phyloP scores from a whole-genome alignment of 257 asterid genomes.

The Echium plantagineum region DNA sequence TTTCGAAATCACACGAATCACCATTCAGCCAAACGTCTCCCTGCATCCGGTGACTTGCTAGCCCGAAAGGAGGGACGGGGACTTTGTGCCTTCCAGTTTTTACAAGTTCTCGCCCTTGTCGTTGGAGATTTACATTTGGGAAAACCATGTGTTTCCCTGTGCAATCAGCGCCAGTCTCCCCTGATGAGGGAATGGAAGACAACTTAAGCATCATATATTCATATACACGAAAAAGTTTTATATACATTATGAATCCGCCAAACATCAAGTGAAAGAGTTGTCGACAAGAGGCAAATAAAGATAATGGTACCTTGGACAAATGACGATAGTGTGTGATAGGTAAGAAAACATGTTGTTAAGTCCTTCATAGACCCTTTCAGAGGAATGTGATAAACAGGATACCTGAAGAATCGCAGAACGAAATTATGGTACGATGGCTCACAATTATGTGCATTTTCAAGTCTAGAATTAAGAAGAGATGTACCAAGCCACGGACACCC shows the following conservation, averaged over 20 bases:
- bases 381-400: constrained; percentile 80
- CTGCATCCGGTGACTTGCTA: constrained; percentile 62
- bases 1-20: constrained; percentile 27
- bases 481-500: constrained; percentile 88
- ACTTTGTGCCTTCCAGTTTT: constrained; percentile 21
- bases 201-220: background rate
- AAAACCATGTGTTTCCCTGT: background rate
- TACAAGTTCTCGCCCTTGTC: constrained; percentile 11
- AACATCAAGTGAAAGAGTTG: too few species aligned
- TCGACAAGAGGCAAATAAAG: background rate
- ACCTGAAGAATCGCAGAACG: constrained; percentile 26
- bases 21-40: constrained; percentile 52
- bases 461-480: constrained; percentile 5
- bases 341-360: constrained; percentile 60
- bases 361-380: constrained; percentile 44
- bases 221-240: background rate
- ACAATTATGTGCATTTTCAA: background rate
- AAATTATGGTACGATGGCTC: background rate
- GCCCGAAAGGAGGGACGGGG: constrained; percentile 57
- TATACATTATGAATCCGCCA: background rate
- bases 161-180: background rate
- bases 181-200: background rate
- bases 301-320: constrained; percentile 55
- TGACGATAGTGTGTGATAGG: constrained; percentile 77
- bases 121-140: background rate